Conservation (phyloP, 345 rosid genomes). For the Syzygium aqueum region DNA sequence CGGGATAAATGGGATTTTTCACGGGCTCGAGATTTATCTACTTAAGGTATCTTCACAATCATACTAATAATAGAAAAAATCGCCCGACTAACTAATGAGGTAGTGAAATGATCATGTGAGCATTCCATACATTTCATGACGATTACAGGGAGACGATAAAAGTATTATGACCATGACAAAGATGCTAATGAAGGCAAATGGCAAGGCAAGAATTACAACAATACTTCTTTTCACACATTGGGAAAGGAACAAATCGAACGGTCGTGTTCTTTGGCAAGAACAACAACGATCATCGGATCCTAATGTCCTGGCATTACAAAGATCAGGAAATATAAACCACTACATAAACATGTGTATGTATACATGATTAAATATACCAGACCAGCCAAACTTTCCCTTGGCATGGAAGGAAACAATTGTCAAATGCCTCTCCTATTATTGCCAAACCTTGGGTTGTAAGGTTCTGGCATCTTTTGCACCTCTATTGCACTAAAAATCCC, state of each 20-base stretch:
- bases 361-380: background rate
- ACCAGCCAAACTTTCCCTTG: background rate
- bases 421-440: conserved; percentile 4
- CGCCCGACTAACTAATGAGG: background rate
- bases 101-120: background rate
- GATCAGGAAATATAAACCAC: background rate
- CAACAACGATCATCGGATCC: background rate
- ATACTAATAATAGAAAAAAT: background rate
- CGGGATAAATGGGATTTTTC: background rate
- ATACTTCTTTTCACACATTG: background rate
- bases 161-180: background rate
- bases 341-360: background rate
- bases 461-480: conserved; percentile 29
- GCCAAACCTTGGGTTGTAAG: conserved; percentile 12
- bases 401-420: background rate
- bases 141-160: background rate
- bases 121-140: background rate
- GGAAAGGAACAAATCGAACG: background rate
- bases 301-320: background rate
- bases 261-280: background rate
- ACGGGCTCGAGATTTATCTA: background rate
- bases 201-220: background rate
- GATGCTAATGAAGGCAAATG: background rate
- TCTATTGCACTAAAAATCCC: conserved; percentile 52
- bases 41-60: background rate